Conservation (phyloP, 2,329 filamentous ascomycete species). For the Bipolaris zeicola region DNA sequence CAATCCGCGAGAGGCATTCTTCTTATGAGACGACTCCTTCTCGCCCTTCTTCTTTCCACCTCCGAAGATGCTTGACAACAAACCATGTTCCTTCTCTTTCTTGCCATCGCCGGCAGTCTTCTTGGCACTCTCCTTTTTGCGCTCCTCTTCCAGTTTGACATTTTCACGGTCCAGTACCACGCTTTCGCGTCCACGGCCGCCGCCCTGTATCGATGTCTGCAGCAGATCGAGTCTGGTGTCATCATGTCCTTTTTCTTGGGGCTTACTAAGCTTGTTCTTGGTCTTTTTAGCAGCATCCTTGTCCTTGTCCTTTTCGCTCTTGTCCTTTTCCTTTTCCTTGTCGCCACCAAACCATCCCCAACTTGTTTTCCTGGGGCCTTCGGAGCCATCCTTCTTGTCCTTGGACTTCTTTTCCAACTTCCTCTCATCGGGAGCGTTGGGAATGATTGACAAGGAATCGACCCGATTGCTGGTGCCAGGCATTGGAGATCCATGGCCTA, state of each 20-base stretch:
- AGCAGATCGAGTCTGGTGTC: slow-evolving; percentile 83
- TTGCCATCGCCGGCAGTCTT: slow-evolving; percentile 72
- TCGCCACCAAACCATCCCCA: slow-evolving; percentile 77
- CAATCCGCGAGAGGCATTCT: slow-evolving; percentile 70
- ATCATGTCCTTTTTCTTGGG: slow-evolving; percentile 64
- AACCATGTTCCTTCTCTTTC: slow-evolving; percentile 83
- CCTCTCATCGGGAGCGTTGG: slow-evolving; percentile 72
- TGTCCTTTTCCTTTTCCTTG: slow-evolving; percentile 72
- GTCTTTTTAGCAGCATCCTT: slow-evolving; percentile 52
- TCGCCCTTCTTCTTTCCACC: slow-evolving; percentile 86
- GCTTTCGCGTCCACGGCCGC: slow-evolving; percentile 72
- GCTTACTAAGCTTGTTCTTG: slow-evolving; percentile 70
- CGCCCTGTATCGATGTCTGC: slow-evolving; percentile 81
- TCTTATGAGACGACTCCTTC: slow-evolving; percentile 74
- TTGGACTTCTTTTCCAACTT: slow-evolving; percentile 72
- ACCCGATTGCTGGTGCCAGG: slow-evolving; percentile 72
- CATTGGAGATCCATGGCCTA: slow-evolving; percentile 68
- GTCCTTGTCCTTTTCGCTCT: slow-evolving; percentile 58
- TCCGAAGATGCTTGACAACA: slow-evolving; percentile 94
- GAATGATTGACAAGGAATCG: slow-evolving; percentile 79
- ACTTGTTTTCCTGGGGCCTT: slow-evolving; percentile 73
- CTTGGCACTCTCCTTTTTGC: slow-evolving; percentile 77
- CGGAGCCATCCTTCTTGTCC: slow-evolving; percentile 74
- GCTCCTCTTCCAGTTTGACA: slow-evolving; percentile 76
- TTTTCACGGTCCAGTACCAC: slow-evolving; percentile 80